Evolutionary conservation across 164 flowering plant genomes (phyloP).

Genomic region (Paratinospora sagittata): DNA sequence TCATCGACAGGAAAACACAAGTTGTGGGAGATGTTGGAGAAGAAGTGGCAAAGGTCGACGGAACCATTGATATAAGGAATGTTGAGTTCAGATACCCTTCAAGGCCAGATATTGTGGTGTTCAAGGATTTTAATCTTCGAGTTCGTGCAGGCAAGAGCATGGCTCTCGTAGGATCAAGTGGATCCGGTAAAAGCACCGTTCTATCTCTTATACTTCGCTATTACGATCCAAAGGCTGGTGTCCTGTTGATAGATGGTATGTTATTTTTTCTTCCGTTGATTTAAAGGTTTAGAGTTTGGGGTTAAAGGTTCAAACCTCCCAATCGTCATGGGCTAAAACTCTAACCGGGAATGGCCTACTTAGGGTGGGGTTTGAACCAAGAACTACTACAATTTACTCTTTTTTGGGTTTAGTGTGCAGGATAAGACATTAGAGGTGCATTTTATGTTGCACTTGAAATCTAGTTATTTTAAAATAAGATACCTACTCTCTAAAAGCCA

Average conservation of each 20-base stretch:
- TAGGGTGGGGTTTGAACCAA: background rate
- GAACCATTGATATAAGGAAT: conserved; percentile 60
- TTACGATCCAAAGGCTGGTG: conserved; percentile 79
- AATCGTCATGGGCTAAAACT: too few relatives aligned
- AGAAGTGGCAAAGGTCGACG: conserved; percentile 60
- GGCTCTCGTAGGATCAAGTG: conserved; percentile 93
- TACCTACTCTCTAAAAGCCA: too few relatives aligned
- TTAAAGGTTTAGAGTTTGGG: too few relatives aligned
- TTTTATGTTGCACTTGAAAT: too few relatives aligned
- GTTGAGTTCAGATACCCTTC: conserved; percentile 86
- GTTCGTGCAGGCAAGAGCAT: conserved; percentile 67
- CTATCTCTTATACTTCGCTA: conserved; percentile 73
- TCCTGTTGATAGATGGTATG: conserved; percentile 81
- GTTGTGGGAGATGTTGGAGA: conserved; percentile 60
- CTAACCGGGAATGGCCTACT: too few relatives aligned
- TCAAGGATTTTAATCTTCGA: conserved; percentile 63
- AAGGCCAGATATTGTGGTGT: conserved; percentile 67
- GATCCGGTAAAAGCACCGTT: conserved; percentile 93
- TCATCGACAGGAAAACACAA: conserved; percentile 68
- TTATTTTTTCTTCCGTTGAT: too few relatives aligned
- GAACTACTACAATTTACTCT: background rate
- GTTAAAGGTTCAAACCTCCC: too few relatives aligned
- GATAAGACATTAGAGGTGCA: too few relatives aligned
- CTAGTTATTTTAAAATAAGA: too few relatives aligned
- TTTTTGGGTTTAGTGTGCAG: too few relatives aligned